Evolutionary conservation across 495 filamentous ascomycete species (phyloP), one percentile per base, ranked within the genome.

Genomic region (Xanthoparmelia taractica): DNA sequence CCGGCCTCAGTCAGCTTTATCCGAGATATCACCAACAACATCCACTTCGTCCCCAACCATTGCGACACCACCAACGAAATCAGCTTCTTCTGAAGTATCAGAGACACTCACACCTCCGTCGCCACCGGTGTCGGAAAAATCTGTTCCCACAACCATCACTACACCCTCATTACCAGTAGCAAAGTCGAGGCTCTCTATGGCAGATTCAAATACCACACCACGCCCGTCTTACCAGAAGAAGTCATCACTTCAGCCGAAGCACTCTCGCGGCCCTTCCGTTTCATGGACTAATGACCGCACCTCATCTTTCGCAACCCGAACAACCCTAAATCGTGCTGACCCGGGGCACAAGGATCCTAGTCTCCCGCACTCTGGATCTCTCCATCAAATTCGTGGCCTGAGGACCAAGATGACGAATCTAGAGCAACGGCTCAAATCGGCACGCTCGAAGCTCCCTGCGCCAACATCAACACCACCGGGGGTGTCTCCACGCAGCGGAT

Each of bases 371-470:
- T 96, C 95, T 23, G 88, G 85, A 41, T 97, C 95, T 7, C 82
- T 98, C 37, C 88, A 88, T 62, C 94, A 98, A 69, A 93, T 97
- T 70, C 91, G 94, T 33, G 87, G 86, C 4, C 83, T 98, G 60
- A 94, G 93, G 62, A 92, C 90, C 29, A 94, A 97, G 75, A 97
- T 98, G 95, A 91, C 96, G 73, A 85, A 87, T 65, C 84, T 98
- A 47, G 95, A 97, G 73, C 88, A 92, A 63, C 82, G 93, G 37
- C 92, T 98, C 10, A 92, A 97, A 57, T 90, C 88, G n/a, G 94
- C 89, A 31, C 85, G 91, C 65, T 96, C 91, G 38, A 96, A 96
- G 73, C 82, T 98, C 4, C 94, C 94, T 1, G 88, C 84, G 7
- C 90, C 90, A 13, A 83, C 83, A 18, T 82, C 77, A 57, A 92